Evolutionary conservation across 1,139 yeast species (phyloP), one percentile per base, ranked within the genome.

Genomic region (Sugiyamaella xylanicola): DNA sequence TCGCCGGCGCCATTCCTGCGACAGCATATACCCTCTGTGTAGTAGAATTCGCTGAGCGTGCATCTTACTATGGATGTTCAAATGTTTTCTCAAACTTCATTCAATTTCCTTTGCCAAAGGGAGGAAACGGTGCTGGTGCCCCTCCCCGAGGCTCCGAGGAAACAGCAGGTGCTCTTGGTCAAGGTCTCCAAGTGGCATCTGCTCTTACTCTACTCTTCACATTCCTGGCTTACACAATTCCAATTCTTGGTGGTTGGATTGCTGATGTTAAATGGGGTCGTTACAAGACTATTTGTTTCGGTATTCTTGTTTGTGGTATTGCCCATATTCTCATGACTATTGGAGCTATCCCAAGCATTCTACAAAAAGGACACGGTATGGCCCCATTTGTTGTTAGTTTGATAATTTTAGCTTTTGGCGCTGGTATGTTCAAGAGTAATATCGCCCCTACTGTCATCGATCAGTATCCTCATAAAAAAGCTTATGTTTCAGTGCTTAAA

Each of bases 151-250:
- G 70, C 7, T 65, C 69, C 40, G 68, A 63, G 21, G 69, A 72
- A 54, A 80, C 81, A 27, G 76, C 80, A 16, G 76, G 93, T 68
- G 80, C 83, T 11, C 77, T 86, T 60, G 77, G 77, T 43, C 76
- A 84, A 62, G 83, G 85, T 52, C 75, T 81, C 42, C 77, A 77
- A 59, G 82, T 84, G 64, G 90, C 93, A 32, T 83, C 87, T 47
- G 92, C 87, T 25, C 77, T 87, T 59, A 82, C 89, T 13, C 81
- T 85, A 67, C 81, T 86, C 64, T 83, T 86, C 77, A 87, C 85
- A 66, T 86, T 87, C 68, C 83, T 89, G 85, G 85, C 90, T 68
- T 87, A 87, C 68, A 76, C 86, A 48, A 83, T 90, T 44, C 95
- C 95, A 35, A 76, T 87, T 55, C 74, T 84, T 58, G 87, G 87